Evolutionary conservation across 2,329 filamentous ascomycete species (phyloP), one percentile per base, ranked within the genome.

Genomic region (Pseudonectria foliicola): DNA sequence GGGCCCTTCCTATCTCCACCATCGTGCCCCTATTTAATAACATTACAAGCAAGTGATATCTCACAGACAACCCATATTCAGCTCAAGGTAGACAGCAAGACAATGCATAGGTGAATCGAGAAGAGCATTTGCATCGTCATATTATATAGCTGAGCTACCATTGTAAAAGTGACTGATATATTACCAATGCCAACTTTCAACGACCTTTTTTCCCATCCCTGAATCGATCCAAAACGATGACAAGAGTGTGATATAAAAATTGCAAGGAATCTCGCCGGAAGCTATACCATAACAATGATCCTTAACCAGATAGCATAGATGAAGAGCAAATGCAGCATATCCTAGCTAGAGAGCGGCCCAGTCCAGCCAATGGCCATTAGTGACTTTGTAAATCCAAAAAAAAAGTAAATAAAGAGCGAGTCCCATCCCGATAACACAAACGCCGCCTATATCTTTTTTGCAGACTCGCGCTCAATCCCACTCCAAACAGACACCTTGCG

Each of bases 361-460:
- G 25, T 35, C 36, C 39, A 37, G 35, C 44, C 38, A 18, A 40
- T 43, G 4, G 13, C 23, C 23, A 16, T 15, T 6, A 15, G 25
- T 34, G 21, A 25, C 10, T 27, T n/a, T 27, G 27, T 27, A 26
- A 14, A 13, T 28, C 31, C 41, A 44, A 37, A 43, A 38, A 48
- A 38, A 31, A 39, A 41, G 35, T 40, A 41, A 45, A 40, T 42
- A 45, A 51, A 31, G 42, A 49, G 43, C 28, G 42, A 49, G 42
- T 48, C 49, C 47, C 31, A 37, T 42, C 37, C 47, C 36, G 45
- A 46, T 39, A 49, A 35, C 36, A 31, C 13, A 37, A 52, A 53
- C 46, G 47, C 49, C 49, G 13, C 25, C 42, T 15, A 31, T n/a
- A 29, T 31, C 31, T 36, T 21, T n/a, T 21, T 21, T 21, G 18